phyloP scores from a whole-genome alignment of 768 basidiomycete genomes.

The Lactifluus volemus region DNA sequence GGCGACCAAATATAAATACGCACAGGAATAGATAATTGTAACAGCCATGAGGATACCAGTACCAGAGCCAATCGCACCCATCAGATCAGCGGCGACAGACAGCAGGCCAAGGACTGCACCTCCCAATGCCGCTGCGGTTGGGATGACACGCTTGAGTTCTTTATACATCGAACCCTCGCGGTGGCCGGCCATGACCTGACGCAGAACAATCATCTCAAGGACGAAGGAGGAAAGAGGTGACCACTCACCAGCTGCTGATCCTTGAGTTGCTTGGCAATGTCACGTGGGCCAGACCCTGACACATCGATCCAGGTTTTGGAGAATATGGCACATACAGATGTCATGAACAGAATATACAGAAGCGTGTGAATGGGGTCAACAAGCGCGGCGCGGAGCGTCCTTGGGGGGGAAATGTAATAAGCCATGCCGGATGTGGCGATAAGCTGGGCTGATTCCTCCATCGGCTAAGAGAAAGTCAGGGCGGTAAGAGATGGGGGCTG shows the following conservation, averaged over 20 bases:
- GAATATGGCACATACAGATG: conserved; percentile 92
- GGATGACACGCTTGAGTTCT: conserved; percentile 95
- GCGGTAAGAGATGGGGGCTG: not conserved
- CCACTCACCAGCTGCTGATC: conserved; percentile 84
- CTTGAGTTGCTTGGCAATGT: conserved; percentile 96
- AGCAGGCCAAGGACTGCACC: conserved; percentile 93
- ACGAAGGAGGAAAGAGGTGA: not conserved
- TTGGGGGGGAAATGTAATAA: conserved; percentile 99
- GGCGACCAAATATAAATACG: conserved; percentile 17
- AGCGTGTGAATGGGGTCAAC: conserved; percentile 91
- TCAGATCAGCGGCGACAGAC: conserved; percentile 85
- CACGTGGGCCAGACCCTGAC: conserved; percentile 89
- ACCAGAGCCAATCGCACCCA: conserved; percentile 93
- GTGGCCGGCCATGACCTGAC: conserved; percentile 70
- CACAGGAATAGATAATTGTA: conserved; percentile 84
- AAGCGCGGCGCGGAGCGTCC: conserved; percentile 79
- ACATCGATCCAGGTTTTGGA: conserved; percentile 99
- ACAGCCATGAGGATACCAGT: conserved; percentile 97
- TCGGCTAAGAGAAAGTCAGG: conserved; percentile 48
- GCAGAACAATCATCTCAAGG: not conserved
- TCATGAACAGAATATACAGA: conserved; percentile 87
- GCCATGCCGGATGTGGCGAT: conserved; percentile 84
- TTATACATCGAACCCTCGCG: conserved; percentile 99
- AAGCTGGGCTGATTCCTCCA: conserved; percentile 91
- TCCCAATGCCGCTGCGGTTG: conserved; percentile 94